phyloP scores from a whole-genome alignment of 129 eudicot species.

The Kitagawia praeruptora region DNA sequence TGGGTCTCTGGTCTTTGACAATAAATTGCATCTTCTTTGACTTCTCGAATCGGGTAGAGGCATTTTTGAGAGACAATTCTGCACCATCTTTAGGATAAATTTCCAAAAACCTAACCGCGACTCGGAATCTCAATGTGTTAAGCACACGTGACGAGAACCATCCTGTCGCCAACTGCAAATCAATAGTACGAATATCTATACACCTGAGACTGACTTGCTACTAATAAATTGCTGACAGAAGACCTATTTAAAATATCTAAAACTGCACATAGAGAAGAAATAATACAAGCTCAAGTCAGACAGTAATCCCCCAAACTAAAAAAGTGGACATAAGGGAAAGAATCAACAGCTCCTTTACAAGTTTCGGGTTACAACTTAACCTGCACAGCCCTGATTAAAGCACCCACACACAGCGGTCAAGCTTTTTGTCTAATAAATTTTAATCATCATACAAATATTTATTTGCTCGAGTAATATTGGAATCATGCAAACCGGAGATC shows the following conservation, averaged over 20 bases:
- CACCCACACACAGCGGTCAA: background rate
- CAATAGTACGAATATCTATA: background rate
- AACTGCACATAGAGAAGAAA: background rate
- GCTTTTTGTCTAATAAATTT: background rate
- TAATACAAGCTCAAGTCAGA: background rate
- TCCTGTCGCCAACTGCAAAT: conserved; percentile 60
- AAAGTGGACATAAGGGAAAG: background rate
- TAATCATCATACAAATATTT: background rate
- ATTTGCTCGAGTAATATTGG: background rate
- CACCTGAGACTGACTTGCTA: background rate
- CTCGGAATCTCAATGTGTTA: conserved; percentile 44
- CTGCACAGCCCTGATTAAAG: background rate
- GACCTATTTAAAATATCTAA: background rate
- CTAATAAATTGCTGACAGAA: background rate
- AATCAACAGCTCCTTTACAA: background rate
- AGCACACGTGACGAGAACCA: conserved; percentile 61
- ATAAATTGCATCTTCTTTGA: conserved; percentile 36
- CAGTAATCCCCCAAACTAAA: background rate
- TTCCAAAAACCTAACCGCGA: conserved; percentile 66
- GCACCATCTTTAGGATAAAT: conserved; percentile 62
- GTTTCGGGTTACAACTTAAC: background rate
- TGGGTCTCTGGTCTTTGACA: conserved; percentile 25
- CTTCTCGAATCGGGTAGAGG: conserved; percentile 51
- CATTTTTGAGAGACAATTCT: conserved; percentile 37
- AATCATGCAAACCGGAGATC: background rate